These are phyloP conservation scores for Coemansia sp. DNA, from an alignment of 192 early-diverging fungal genomes.

Conservation along the genomic window DNA sequence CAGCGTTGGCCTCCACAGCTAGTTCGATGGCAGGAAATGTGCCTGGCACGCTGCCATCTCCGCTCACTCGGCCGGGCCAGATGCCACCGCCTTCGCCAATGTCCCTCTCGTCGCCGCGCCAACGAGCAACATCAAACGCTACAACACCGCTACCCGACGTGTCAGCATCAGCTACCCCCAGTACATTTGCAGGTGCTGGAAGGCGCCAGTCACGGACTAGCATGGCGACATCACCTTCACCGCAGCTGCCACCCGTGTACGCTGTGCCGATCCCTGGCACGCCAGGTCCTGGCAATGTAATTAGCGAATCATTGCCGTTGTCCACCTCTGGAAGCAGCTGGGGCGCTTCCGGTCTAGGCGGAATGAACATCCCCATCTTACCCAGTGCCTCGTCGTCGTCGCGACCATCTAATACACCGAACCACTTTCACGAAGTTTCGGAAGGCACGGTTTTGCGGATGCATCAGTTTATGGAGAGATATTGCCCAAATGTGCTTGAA, in stretches of 20 bases:
- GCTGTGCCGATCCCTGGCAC: conserved; percentile 54
- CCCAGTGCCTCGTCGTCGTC: conserved; percentile 18
- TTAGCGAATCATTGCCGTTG: conserved; percentile 42
- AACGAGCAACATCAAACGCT: conserved; percentile 12
- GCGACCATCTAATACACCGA: conserved; percentile 17
- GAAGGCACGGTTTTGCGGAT: conserved; percentile 52
- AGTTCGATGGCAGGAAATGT: conserved; percentile 1
- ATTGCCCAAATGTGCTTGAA: conserved; percentile 46
- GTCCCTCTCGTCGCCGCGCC: conserved; percentile 31
- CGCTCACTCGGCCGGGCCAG: conserved; percentile 9
- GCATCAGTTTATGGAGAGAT: conserved; percentile 57
- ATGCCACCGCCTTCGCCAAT: conserved; percentile 42
- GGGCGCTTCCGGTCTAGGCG: conserved; percentile 26
- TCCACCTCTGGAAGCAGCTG: conserved; percentile 41
- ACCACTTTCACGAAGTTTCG: conserved; percentile 42
- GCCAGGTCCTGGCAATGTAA: conserved; percentile 47
- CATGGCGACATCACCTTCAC: conserved; percentile 35
- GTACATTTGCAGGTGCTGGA: conserved; percentile 16
- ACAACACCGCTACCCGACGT: conserved; percentile 24
- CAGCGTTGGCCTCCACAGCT: not conserved
- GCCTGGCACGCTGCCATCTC: conserved; percentile 12
- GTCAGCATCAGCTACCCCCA: conserved; percentile 26
- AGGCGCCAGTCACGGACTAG: conserved; percentile 35
- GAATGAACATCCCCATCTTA: conserved; percentile 27
- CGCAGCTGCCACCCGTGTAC: conserved; percentile 43